Base-by-base conservation (phyloP, 2,329 filamentous ascomycete genomes). In the Penicillium nordicum region DNA sequence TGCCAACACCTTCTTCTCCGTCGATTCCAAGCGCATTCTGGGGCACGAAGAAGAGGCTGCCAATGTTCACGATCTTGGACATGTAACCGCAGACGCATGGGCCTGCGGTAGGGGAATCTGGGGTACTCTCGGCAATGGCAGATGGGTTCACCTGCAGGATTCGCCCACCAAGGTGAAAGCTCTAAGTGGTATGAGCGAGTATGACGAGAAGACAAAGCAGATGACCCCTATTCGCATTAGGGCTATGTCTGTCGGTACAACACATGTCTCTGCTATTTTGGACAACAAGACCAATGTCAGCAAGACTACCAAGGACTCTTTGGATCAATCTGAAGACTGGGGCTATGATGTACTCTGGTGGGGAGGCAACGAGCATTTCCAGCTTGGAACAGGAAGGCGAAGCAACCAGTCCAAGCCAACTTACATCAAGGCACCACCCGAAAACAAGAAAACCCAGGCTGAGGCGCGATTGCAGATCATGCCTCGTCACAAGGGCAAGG, bases 341-440 rank as follows among this genome's bases (percentile, higher is more conserved):
- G 94, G 94, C 47, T 86, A 88, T 5, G 94, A 97, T 71, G 87
- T 92, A 30, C 73, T 97, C 1, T 95, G 90, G 80, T 99, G 92
- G 90, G 94, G 94, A 59, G 91, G 91, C 51, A 99, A 97, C 68
- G 92, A 97, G 76, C 84, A 88, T 71, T 97, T 89, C 73, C 94
- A 99, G 75, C 83, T 99, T 27, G 94, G 94, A 12, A 97, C 89
- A 0, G 92, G 94, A 29, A 95, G 89, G 79, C 80, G 93, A 59
- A 94, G 85, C 67, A 97, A 97, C 69, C 70, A 89, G 10, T 84
- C 84, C 50, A 80, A 82, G 12, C 94, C 94, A 1, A 80, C 82
- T 1, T 93, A 96, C 69, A 91, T 97, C 51, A 84, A 85, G 32
- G 88, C 90, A 14, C 91, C 96, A 59, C 75, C 79, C 12, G 82